phyloP scores from a whole-genome alignment of 2,329 filamentous ascomycete species.

The Cordyceps javanica region DNA sequence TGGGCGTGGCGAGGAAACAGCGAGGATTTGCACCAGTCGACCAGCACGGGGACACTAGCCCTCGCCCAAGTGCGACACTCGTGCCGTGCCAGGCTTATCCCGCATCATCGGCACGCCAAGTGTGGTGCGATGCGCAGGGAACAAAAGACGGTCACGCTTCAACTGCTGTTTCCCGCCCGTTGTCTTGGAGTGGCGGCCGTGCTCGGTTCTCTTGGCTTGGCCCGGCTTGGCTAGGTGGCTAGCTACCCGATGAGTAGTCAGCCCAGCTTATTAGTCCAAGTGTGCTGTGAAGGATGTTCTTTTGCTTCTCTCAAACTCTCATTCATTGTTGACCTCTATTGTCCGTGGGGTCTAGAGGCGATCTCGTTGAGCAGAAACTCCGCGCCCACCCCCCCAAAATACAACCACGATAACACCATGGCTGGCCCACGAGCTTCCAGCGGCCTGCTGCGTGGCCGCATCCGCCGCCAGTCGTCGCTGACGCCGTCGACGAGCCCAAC shows the following conservation, averaged over 20 bases:
- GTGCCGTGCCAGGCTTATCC: background rate
- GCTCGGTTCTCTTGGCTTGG: background rate
- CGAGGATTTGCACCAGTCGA: too few relatives aligned
- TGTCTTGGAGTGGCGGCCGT: too few relatives aligned
- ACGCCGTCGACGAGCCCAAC: slow-evolving; percentile 7
- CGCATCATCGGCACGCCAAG: background rate
- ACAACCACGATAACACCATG: slow-evolving; percentile 5
- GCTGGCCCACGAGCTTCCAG: slow-evolving; percentile 13
- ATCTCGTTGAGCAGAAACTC: too few relatives aligned
- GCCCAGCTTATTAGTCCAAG: too few relatives aligned
- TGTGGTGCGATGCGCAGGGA: background rate
- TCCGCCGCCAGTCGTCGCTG: slow-evolving; percentile 11
- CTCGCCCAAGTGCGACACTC: background rate
- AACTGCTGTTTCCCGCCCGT: too few relatives aligned
- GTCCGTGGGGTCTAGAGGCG: too few relatives aligned
- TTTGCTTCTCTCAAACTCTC: too few relatives aligned
- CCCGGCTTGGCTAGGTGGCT: background rate
- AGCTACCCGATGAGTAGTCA: background rate
- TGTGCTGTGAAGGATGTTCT: too few relatives aligned
- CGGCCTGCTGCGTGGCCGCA: slow-evolving; percentile 14
- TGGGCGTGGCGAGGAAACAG: too few relatives aligned
- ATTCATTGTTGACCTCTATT: too few relatives aligned
- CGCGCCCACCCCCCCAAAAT: too few relatives aligned
- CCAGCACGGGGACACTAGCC: too few relatives aligned
- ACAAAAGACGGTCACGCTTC: background rate